Percentiles rank a stretch among this genome's conserved stretches.
These are phyloP conservation scores for Thelephora aurantiotincta DNA, from an alignment of 768 basidiomycete species.

Conservation along the genomic window DNA sequence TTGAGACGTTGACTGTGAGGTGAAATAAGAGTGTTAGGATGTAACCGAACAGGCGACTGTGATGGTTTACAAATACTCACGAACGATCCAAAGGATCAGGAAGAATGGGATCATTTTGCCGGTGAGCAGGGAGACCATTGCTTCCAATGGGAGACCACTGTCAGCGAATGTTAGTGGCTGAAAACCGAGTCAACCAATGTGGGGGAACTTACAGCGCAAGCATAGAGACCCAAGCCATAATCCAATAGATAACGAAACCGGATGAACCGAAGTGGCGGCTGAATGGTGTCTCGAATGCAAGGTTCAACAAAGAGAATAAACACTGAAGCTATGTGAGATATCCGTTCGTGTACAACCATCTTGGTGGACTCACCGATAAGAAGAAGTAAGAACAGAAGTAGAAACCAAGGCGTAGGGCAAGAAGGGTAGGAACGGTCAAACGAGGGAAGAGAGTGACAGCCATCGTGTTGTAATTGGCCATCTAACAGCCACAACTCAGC, in stretches of 20 bases:
- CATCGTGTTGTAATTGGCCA: background rate
- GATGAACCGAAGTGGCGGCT: slow-evolving; percentile 25
- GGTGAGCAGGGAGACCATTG: slow-evolving; percentile 43
- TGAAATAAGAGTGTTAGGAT: background rate
- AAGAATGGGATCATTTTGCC: slow-evolving; percentile 40
- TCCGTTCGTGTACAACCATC: background rate
- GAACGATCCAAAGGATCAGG: slow-evolving; percentile 50
- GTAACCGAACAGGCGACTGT: no score
- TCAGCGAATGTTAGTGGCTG: background rate
- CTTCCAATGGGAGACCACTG: slow-evolving; percentile 49
- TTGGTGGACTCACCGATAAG: slow-evolving; percentile 7
- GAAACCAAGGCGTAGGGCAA: slow-evolving; percentile 23
- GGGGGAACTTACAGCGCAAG: slow-evolving; percentile 30
- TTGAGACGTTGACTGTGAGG: slow-evolving; percentile 39
- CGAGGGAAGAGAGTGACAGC: slow-evolving; percentile 20
- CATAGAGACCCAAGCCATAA: slow-evolving; percentile 48
- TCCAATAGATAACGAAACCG: slow-evolving; percentile 56
- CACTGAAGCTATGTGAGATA: slow-evolving; percentile 19
- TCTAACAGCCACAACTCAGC: background rate
- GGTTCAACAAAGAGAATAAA: slow-evolving; percentile 42
- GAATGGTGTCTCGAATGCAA: slow-evolving; percentile 48
- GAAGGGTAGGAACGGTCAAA: slow-evolving; percentile 23
- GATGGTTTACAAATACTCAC: slow-evolving; percentile 17
- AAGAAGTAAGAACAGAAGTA: slow-evolving; percentile 23
- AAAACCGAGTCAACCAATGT: no score